These are phyloP conservation scores for Pyrenochaeta sp. DNA, from an alignment of 2,329 filamentous ascomycete species.

Conservation along the genomic window DNA sequence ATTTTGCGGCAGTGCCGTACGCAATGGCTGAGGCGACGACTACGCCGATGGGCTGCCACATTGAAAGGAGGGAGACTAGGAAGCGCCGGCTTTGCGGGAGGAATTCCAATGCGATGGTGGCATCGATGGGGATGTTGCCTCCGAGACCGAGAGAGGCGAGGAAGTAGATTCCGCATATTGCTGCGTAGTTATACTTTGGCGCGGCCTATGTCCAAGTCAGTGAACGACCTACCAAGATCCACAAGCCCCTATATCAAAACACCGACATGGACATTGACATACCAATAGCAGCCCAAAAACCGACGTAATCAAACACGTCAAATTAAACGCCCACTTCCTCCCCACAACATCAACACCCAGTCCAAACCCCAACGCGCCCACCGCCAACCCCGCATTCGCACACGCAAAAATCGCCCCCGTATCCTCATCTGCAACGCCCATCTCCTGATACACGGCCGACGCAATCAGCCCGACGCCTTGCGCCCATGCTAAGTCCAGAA, in stretches of 20 bases:
- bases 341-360: constrained; percentile 37
- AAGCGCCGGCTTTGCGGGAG: constrained; percentile 36
- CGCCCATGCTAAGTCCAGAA: constrained; percentile 40
- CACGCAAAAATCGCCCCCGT: constrained; percentile 35
- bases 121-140: constrained; percentile 39
- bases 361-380: constrained; percentile 37
- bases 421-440: constrained; percentile 28
- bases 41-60: constrained; percentile 42
- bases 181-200: constrained; percentile 38
- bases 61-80: constrained; percentile 37
- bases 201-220: constrained; percentile 26
- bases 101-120: constrained; percentile 36
- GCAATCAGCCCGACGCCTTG: constrained; percentile 38
- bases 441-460: constrained; percentile 38
- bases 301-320: constrained; percentile 38
- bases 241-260: too few species aligned
- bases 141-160: constrained; percentile 34
- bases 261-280: too few species aligned
- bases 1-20: constrained; percentile 37
- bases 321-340: constrained; percentile 36
- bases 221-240: too few species aligned
- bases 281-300: constrained; percentile 33
- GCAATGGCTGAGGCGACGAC: constrained; percentile 35
- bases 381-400: constrained; percentile 37
- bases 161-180: constrained; percentile 39